A percentile compares a stretch with the other conserved stretches of the same genome.
Conservation (phyloP, 345 rosid genomes). For the Schrenkiella parvula region DNA sequence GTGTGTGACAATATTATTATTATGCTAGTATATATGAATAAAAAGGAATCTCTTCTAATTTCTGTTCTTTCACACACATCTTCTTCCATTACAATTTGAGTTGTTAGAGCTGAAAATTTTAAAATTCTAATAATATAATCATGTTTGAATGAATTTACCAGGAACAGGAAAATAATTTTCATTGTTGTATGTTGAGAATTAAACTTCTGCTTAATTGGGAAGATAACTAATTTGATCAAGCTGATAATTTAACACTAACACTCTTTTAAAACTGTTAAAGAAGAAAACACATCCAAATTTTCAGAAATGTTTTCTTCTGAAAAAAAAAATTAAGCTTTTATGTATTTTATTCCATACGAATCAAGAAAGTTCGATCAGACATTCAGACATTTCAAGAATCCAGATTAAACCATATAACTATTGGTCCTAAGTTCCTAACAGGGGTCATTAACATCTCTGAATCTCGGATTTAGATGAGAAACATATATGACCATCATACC, state of each 20-base stretch:
- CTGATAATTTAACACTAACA: neutral
- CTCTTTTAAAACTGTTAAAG: neutral
- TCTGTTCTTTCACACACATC: conserved; percentile 34
- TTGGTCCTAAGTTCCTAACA: neutral
- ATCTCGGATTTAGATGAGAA: neutral
- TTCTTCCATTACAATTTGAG: neutral
- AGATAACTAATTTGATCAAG: neutral
- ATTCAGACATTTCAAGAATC: neutral
- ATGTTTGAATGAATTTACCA: neutral
- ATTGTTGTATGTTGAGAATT: neutral
- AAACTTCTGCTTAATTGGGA: neutral
- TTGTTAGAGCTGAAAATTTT: neutral
- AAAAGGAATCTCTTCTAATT: conserved; percentile 31
- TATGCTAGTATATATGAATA: neutral
- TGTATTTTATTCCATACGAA: neutral
- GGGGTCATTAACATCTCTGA: neutral
- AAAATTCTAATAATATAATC: neutral
- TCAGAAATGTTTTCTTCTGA: too few relatives aligned
- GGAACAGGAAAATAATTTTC: neutral
- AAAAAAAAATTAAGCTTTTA: neutral
- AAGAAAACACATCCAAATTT: neutral
- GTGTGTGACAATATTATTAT: conserved; percentile 5
- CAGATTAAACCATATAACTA: neutral
- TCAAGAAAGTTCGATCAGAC: neutral
- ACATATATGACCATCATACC: neutral